Base-by-base conservation (phyloP, 768 basidiomycete genomes). In the Collybiopsis confluens region DNA sequence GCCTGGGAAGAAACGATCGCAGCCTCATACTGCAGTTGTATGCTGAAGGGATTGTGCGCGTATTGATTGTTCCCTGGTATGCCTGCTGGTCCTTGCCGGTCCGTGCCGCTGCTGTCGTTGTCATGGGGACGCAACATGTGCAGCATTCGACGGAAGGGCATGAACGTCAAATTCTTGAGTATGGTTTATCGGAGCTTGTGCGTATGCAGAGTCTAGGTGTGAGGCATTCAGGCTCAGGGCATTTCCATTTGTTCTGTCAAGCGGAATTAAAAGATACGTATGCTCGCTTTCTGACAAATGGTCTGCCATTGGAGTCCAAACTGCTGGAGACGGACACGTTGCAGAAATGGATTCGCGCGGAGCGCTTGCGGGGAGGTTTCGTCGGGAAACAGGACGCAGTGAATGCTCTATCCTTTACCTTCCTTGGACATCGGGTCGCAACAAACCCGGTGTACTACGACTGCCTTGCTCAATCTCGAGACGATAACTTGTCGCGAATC, bases 151-250 rank as follows among this genome's bases (percentile, higher is more conserved):
- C 65, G 35, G 74, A 72, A 51, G 75, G 71, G 13, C 47, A 43
- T 8, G 83, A 86, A 56, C 82, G 88, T 21, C 85, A 88, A 60
- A 65, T 96, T 46, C 77, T 78, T 41, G 92, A 94, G 64, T 98
- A 98, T 67, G 73, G 73, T 0, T 71, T 96, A 35, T 75, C 81
- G 18, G 94, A 98, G 60, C 69, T 99, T 33, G 83, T 90, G 47
- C 85, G 83, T 54, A 98, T 99, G 95, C 95, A 98, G 68, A 83
- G 90, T 52, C 81, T 83, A 28, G 94, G 94, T 3, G 79, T 92
- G 11, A 79, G 78, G 52, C 82, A 85, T 58, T 70, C 75, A 1
- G 75, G 73, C 9, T 59, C 72, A 0, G 88, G 91, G 0, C 77
- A 78, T 54, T 94, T 96, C 71, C 76, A 88, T 62, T 70, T 98